Conservation (phyloP, 2,329 filamentous ascomycete species). For the Diplocarpon rosae region DNA sequence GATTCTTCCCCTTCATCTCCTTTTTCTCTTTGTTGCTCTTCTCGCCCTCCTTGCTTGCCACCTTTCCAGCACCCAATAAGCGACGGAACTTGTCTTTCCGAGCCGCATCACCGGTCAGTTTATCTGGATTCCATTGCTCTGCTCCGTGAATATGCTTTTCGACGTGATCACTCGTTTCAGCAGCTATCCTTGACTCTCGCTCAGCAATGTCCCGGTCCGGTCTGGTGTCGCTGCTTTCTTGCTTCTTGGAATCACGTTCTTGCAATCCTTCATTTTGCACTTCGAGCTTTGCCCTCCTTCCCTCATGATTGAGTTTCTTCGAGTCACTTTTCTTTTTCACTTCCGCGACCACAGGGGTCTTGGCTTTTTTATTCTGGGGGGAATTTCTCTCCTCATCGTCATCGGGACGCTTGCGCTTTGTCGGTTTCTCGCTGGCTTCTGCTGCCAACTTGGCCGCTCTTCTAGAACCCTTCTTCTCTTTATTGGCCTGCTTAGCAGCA, state of each 20-base stretch:
- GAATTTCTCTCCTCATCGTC: slow-evolving; percentile 3
- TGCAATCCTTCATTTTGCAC: slow-evolving; percentile 8
- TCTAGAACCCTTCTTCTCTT: background rate
- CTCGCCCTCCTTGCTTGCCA: slow-evolving; percentile 4
- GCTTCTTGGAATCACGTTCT: slow-evolving; percentile 2
- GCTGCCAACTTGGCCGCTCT: slow-evolving; percentile 2
- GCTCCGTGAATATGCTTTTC: background rate
- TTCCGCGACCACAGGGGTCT: background rate
- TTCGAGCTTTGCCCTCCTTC: slow-evolving; percentile 9
- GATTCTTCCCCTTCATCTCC: slow-evolving; percentile 9
- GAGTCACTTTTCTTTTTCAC: slow-evolving; percentile 4
- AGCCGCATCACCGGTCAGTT: slow-evolving; percentile 24
- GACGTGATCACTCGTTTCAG: background rate
- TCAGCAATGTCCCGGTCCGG: slow-evolving; percentile 3
- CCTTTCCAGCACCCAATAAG: slow-evolving; percentile 26
- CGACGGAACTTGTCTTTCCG: slow-evolving; percentile 28
- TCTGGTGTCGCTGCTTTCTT: slow-evolving; percentile 6
- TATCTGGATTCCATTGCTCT: slow-evolving; percentile 25
- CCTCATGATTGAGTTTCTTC: slow-evolving; percentile 8
- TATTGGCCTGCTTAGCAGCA: background rate
- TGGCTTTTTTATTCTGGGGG: background rate
- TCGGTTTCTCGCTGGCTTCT: background rate
- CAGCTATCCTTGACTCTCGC: slow-evolving; percentile 4
- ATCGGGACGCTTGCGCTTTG: slow-evolving; percentile 7
- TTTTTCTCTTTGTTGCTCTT: slow-evolving; percentile 9